phyloP scores from a whole-genome alignment of 192 early-diverging fungal species.

The Mortierella claussenii region DNA sequence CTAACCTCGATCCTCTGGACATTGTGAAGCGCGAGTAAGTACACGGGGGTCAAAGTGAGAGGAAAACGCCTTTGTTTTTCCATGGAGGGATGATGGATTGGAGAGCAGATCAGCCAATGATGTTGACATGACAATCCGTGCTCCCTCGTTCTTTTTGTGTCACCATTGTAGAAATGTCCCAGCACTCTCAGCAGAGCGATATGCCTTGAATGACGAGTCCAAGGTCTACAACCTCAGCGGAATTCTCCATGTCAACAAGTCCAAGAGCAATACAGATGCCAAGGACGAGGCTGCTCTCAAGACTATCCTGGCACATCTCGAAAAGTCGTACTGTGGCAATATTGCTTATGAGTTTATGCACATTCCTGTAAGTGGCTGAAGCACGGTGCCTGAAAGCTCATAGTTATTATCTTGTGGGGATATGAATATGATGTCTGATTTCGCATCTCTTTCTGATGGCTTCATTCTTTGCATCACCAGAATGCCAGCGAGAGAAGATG shows the following conservation, averaged over 20 bases:
- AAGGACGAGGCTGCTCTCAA: slow-evolving; percentile 70
- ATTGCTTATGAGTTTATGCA: slow-evolving; percentile 98
- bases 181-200: slow-evolving; percentile 86
- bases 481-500: slow-evolving; percentile 87
- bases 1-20: slow-evolving; percentile 88
- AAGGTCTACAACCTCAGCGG: slow-evolving; percentile 73
- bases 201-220: slow-evolving; percentile 72
- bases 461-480: no score
- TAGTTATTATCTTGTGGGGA: no score
- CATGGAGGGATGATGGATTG: no score
- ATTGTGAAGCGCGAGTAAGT: slow-evolving; percentile 75
- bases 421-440: no score
- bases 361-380: slow-evolving; percentile 74
- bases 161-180: slow-evolving; percentile 61
- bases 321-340: slow-evolving; percentile 77
- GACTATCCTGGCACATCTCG: slow-evolving; percentile 77
- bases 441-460: no score
- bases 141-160: not conserved
- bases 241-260: slow-evolving; percentile 77
- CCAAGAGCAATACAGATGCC: slow-evolving; percentile 53
- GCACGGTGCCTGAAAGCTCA: no score
- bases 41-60: not conserved
- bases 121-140: no score
- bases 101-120: no score
- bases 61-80: no score